Base-by-base conservation (phyloP, 805 yeast genomes). In the Teunomyces pallodes region DNA sequence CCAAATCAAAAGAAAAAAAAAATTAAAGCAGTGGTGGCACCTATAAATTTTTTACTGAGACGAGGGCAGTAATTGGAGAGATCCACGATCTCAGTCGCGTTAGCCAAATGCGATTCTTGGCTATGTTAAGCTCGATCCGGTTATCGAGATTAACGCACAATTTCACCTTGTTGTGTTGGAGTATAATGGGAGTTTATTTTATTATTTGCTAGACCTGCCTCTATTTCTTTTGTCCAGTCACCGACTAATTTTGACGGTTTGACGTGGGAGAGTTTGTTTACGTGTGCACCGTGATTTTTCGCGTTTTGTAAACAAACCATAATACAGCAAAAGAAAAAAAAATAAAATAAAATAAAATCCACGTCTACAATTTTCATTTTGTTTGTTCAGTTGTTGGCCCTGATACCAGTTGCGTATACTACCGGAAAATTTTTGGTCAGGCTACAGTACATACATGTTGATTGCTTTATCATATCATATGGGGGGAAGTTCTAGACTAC, bases 401-500 rank as follows among this genome's bases (percentile, higher is more conserved):
- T n/a, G 41, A 38, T 5, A 38, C 41, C n/a, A 20, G 41, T 38
- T 38, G 41, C 26, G 30, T 38, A 38, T 26, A n/a, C 41, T 36
- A 36, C 41, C 30, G 3, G 24, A 20, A 20, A 20, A 20, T 20
- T 20, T 20, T 20, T 20, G 24, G 24, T 20, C 6, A 20, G 24
- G 24, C 24, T 20, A 20, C 24, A 6, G 13, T 36, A 17, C 28
- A 36, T 20, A 36, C 28, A 32, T 7, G n/a, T 32, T 20, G 6
- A 20, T 20, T 20, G 24, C 24, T 20, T 20, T 20, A 20, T 20
- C 24, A 20, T 20, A 20, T 5, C 6, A 20, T 20, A 5, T 20
- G 24, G 24, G 6, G 5, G 5, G 4, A 20, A 20, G 24, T 20
- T 20, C 24, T 20, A 20, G 24, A 20, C 24, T 20, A 20, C 24